Conservation (phyloP, 345 rosid species). For the Kernera saxatilis region DNA sequence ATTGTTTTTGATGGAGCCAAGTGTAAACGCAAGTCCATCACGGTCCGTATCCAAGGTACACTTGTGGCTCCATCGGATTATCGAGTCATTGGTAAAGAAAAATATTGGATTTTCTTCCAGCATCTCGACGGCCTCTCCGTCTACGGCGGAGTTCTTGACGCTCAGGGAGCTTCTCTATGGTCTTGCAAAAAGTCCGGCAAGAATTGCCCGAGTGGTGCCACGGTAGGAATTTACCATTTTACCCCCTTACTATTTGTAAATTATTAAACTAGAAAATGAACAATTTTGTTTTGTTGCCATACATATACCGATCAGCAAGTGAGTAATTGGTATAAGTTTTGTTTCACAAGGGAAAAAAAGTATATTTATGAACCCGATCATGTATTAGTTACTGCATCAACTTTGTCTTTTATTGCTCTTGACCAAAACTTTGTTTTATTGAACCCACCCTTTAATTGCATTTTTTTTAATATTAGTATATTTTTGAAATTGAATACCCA, state of each 20-base stretch:
- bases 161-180: conserved; percentile 61
- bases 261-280: not conserved
- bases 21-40: conserved; percentile 49
- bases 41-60: conserved; percentile 47
- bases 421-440: not conserved
- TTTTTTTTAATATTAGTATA: not conserved
- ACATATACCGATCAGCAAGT: not conserved
- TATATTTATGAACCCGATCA: not conserved
- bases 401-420: not conserved
- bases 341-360: not conserved
- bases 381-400: not conserved
- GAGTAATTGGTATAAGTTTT: not conserved
- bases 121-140: conserved; percentile 44
- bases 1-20: conserved; percentile 44
- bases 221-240: conserved; percentile 34
- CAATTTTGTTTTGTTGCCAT: not conserved
- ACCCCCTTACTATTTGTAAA: not conserved
- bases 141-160: conserved; percentile 60
- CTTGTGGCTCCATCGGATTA: conserved; percentile 63
- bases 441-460: not conserved
- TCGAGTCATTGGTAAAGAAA: conserved; percentile 32
- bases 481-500: not conserved
- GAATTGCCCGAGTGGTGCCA: conserved; percentile 60
- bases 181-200: conserved; percentile 53
- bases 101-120: conserved; percentile 46